Percentiles rank a stretch among this genome's conserved stretches.
phyloP scores from a whole-genome alignment of 2,329 filamentous ascomycete species.

The Corynespora cassiicola region DNA sequence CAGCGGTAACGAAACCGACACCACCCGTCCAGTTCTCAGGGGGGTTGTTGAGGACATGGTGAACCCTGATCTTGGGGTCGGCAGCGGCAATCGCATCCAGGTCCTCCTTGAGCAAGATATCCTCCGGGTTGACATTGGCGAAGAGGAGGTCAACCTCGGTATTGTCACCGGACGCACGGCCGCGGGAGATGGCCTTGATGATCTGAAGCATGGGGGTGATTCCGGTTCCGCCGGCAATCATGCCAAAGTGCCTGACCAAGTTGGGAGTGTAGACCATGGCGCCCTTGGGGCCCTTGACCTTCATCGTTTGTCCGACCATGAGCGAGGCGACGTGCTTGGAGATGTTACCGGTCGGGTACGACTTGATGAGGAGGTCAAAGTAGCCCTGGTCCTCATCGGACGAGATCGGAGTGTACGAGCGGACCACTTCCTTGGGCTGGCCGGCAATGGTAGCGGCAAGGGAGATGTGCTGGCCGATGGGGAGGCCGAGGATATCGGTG shows the following conservation, averaged over 20 bases:
- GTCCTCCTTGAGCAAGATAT: conserved; percentile 93
- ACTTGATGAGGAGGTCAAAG: conserved; percentile 98
- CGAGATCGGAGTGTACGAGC: conserved; percentile 51
- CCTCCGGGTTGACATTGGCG: conserved; percentile 91
- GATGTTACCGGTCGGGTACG: conserved; percentile 97
- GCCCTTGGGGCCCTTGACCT: conserved; percentile 92
- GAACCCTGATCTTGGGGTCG: conserved; percentile 82
- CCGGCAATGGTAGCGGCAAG: conserved; percentile 69
- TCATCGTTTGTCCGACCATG: conserved; percentile 79
- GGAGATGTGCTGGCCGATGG: conserved; percentile 98
- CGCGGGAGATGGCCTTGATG: conserved; percentile 86
- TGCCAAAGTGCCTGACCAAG: conserved; percentile 95
- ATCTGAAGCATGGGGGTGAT: conserved; percentile 99
- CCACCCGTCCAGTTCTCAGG: conserved; percentile 90
- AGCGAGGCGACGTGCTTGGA: conserved; percentile 88
- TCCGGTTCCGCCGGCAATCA: conserved; percentile 96
- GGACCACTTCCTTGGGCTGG: conserved; percentile 49
- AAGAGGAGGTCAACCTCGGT: conserved; percentile 96
- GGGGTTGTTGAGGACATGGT: conserved; percentile 97
- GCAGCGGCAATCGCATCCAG: conserved; percentile 79
- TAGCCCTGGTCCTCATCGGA: conserved; percentile 69
- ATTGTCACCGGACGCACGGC: conserved; percentile 74
- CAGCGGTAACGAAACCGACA: conserved; percentile 91
- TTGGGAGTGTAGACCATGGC: conserved; percentile 97
- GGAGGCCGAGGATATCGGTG: conserved; percentile 86